These are phyloP conservation scores for Exophiala xenobiotica DNA, from an alignment of 2,329 filamentous ascomycete species.

Conservation along the genomic window DNA sequence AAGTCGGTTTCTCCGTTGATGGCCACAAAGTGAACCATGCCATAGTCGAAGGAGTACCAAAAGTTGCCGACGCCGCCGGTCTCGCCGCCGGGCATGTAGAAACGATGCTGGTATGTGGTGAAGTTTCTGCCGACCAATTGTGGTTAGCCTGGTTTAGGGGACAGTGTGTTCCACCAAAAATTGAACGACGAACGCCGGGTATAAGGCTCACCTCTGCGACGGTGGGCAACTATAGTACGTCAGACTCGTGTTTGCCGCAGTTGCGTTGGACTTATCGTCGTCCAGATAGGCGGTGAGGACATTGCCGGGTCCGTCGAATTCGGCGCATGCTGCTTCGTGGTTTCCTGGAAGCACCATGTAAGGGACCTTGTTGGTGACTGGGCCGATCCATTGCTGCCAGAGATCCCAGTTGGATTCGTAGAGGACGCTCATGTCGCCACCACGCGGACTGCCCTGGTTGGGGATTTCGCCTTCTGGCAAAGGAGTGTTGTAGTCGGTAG, in stretches of 20 bases:
- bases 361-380: conserved; percentile 45
- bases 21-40: conserved; percentile 52
- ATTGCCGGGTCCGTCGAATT: conserved; percentile 50
- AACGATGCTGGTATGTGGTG: conserved; percentile 53
- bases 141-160: not conserved
- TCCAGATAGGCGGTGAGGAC: conserved; percentile 49
- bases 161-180: not conserved
- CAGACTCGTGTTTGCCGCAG: conserved; percentile 38
- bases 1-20: conserved; percentile 54
- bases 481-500: conserved; percentile 45
- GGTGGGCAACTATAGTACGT: conserved; percentile 55
- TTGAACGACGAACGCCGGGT: not conserved
- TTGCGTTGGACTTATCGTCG: conserved; percentile 45
- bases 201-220: conserved; percentile 43
- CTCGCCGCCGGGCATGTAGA: conserved; percentile 52
- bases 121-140: conserved; percentile 42
- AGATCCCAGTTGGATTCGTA: conserved; percentile 55
- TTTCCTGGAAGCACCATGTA: conserved; percentile 55
- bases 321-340: conserved; percentile 51
- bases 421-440: conserved; percentile 51
- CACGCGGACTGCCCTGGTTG: conserved; percentile 48
- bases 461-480: conserved; percentile 47
- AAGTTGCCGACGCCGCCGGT: conserved; percentile 52
- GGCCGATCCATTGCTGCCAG: conserved; percentile 52
- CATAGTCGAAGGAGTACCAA: conserved; percentile 58